phyloP scores from a whole-genome alignment of 805 yeast genomes.

The Candida nitratophila region DNA sequence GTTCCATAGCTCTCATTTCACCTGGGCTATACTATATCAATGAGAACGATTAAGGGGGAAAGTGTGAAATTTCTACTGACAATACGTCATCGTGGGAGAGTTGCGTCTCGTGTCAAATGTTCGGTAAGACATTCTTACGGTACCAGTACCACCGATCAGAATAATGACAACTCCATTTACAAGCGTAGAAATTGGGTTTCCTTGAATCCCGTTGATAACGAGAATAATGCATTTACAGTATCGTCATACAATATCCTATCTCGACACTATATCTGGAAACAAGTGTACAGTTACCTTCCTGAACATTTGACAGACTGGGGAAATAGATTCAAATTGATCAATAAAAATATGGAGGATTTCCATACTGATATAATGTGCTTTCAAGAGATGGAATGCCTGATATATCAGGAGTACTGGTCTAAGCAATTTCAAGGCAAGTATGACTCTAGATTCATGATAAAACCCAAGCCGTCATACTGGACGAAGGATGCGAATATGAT shows the following conservation, averaged over 20 bases:
- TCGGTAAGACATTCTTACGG: neutral
- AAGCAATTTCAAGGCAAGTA: conserved; percentile 25
- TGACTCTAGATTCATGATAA: conserved; percentile 39
- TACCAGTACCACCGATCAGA: neutral
- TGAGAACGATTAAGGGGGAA: no score
- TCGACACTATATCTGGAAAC: conserved; percentile 52
- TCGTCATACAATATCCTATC: conserved; percentile 28
- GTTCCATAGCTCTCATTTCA: no score
- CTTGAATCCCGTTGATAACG: conserved; percentile 1
- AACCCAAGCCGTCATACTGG: conserved; percentile 51
- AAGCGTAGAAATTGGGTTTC: conserved; percentile 14
- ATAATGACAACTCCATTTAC: conserved; percentile 12
- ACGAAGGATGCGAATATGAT: conserved; percentile 34
- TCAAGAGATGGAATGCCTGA: conserved; percentile 27
- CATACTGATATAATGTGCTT: conserved; percentile 51
- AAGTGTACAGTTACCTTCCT: conserved; percentile 46
- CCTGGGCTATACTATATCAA: no score
- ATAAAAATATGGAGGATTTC: conserved; percentile 29
- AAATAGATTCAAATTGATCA: conserved; percentile 37
- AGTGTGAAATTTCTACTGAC: no score
- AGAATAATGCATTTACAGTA: conserved; percentile 15
- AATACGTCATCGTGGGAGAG: neutral
- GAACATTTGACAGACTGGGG: conserved; percentile 40
- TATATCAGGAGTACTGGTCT: conserved; percentile 22
- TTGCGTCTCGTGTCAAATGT: no score